Conservation (phyloP, 176 grass and related monocot genomes). For the Eremochloa ophiuroides region DNA sequence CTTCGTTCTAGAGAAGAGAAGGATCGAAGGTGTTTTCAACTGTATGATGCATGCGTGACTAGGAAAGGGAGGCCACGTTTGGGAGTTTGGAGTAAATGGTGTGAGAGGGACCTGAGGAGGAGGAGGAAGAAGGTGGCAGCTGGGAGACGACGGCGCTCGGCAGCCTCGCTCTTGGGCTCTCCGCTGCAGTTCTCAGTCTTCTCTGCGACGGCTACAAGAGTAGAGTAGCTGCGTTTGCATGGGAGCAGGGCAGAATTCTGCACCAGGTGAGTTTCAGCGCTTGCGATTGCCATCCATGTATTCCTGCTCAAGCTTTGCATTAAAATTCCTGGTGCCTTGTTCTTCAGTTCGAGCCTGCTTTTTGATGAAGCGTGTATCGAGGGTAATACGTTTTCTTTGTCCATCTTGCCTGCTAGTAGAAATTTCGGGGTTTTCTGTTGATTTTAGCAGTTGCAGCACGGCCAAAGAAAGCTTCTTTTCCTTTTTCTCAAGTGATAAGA, state of each 20-base stretch:
- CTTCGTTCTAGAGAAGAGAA: not conserved
- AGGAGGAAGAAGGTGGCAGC: not conserved
- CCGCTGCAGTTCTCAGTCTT: not conserved
- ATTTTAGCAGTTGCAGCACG: not conserved
- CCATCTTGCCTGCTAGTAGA: not conserved
- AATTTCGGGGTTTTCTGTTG: not conserved
- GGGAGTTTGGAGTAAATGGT: conserved; percentile 25
- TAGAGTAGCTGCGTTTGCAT: not conserved
- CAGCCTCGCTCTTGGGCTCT: not conserved
- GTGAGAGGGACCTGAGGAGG: conserved; percentile 5
- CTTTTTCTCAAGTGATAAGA: not conserved
- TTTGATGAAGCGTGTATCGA: not conserved
- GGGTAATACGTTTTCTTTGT: too few relatives aligned
- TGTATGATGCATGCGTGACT: not conserved
- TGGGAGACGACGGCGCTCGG: not conserved
- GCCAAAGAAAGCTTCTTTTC: not conserved
- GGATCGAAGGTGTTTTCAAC: not conserved
- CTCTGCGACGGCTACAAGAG: not conserved
- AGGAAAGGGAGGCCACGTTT: not conserved
- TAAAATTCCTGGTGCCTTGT: not conserved
- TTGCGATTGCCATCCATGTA: not conserved
- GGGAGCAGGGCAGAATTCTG: not conserved
- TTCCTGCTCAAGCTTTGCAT: not conserved
- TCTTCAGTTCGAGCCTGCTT: not conserved
- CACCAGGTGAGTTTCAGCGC: not conserved